Conservation (phyloP, 805 yeast species). For the Saccharomycopsis sp. region DNA sequence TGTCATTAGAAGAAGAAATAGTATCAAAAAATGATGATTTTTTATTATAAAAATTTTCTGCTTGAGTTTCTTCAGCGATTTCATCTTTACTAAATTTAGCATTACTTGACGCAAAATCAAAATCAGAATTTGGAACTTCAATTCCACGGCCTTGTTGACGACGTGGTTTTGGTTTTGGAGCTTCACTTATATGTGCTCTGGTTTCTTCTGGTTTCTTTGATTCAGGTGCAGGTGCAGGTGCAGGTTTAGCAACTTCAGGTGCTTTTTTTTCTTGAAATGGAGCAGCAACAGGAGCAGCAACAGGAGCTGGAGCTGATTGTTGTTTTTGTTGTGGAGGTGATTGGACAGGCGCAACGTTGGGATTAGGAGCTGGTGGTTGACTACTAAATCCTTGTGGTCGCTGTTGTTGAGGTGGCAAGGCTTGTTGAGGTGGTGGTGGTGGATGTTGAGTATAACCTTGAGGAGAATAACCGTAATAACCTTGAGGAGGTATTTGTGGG, state of each 20-base stretch:
- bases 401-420: conserved; percentile 17
- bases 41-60: conserved; percentile 51
- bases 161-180: conserved; percentile 10
- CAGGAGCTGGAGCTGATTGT: not conserved
- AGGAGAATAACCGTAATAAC: conserved; percentile 9
- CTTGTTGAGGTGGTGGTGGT: conserved; percentile 11
- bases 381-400: conserved; percentile 9
- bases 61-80: conserved; percentile 18
- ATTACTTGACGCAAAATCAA: conserved; percentile 66
- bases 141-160: conserved; percentile 19
- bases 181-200: not conserved
- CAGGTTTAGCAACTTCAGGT: too few relatives aligned
- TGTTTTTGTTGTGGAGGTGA: not conserved
- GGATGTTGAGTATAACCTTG: conserved; percentile 16
- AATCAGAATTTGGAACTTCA: conserved; percentile 45
- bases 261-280: too few relatives aligned
- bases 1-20: conserved; percentile 50
- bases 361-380: conserved; percentile 8
- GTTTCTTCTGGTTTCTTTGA: not conserved
- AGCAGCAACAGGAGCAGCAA: not conserved
- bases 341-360: not conserved
- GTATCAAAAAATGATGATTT: conserved; percentile 82
- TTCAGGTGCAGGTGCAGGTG: not conserved
- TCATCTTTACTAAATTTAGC: conserved; percentile 56
- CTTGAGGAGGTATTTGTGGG: conserved; percentile 19